Base-by-base conservation (phyloP, 225 moss, liverwort and hornwort species). In the Sphagnum tenellum region DNA sequence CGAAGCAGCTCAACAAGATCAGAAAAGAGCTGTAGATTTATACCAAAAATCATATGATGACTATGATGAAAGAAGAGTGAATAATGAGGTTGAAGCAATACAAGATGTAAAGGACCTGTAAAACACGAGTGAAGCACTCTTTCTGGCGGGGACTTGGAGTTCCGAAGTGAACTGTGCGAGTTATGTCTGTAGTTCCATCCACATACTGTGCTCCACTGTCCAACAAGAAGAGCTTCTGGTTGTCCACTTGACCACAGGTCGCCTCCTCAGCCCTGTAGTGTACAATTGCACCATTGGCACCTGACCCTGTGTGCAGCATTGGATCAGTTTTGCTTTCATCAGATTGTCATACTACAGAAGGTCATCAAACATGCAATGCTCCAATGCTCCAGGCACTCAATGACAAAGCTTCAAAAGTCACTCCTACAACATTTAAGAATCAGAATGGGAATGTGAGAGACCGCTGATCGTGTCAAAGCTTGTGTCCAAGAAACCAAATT, bases 391-490 rank as follows among this genome's bases (percentile, higher is more conserved):
- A 29, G 29, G 29, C 29, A 29, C 29, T 29, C 29, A 29, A 29
- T 29, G 29, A 29, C 29, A 29, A 29, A 29, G 29, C 29, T 29
- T 29, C 29, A 29, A 29, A 29, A 29, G 29, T 29, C 29, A 29
- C 29, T 29, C 29, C 29, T 29, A 29, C 29, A 29, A 29, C 29
- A 29, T 29, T 29, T 29, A 29, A 29, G 29, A 29, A 29, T 29
- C 29, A 29, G 29, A 29, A 29, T 29, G 29, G 29, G 29, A 29
- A 29, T 29, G 29, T 29, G 46, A 60, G 60, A 7, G 78, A 92
- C 94, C 91, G 66, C 94, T 91, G 4, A 98, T 98, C 48, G 98
- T 98, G 46, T 98, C 98, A 65, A 98, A 98, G 78, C 98, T 98
- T 44, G 90, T 93, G 64, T 91, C 93, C 69, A 98, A 67, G 66